Percentiles rank a stretch among this genome's conserved stretches.
phyloP scores from a whole-genome alignment of 768 basidiomycete species.

The Phallus indusiatus region DNA sequence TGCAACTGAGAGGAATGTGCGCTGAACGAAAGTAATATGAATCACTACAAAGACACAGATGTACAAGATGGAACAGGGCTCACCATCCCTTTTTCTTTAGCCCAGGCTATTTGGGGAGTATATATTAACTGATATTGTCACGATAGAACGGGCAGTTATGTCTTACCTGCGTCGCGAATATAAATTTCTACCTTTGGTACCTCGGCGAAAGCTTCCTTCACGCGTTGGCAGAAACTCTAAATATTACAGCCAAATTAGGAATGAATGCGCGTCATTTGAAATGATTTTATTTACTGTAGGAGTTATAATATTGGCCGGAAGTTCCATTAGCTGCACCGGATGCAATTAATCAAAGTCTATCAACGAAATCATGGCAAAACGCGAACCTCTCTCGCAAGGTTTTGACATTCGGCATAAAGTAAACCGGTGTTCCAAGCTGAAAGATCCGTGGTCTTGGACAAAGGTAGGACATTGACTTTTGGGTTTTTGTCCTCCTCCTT shows the following conservation, averaged over 20 bases:
- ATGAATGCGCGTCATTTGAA: neutral
- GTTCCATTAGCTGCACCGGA: conserved; percentile 57
- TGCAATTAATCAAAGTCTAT: neutral
- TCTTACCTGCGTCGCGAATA: conserved; percentile 62
- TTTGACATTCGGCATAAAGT: conserved; percentile 68
- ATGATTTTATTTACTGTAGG: conserved; percentile 46
- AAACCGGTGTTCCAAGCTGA: conserved; percentile 64
- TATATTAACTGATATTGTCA: neutral
- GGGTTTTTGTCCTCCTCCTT: conserved; percentile 49
- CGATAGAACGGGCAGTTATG: conserved; percentile 6
- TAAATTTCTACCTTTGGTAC: conserved; percentile 59
- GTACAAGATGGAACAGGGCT: neutral
- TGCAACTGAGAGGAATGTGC: conserved; percentile 81
- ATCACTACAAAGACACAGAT: neutral
- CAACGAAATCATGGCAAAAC: neutral
- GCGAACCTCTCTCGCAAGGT: conserved; percentile 65
- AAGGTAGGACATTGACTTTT: conserved; percentile 36
- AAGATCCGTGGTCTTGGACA: conserved; percentile 34
- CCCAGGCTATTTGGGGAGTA: conserved; percentile 51
- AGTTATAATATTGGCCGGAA: conserved; percentile 80
- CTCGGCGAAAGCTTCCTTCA: conserved; percentile 54
- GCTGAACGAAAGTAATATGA: conserved; percentile 27
- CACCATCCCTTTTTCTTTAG: conserved; percentile 79
- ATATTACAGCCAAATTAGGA: neutral
- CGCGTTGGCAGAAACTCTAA: conserved; percentile 63